Base-by-base conservation (phyloP, 257 asterid genomes). In the Pogostemon cablin region DNA sequence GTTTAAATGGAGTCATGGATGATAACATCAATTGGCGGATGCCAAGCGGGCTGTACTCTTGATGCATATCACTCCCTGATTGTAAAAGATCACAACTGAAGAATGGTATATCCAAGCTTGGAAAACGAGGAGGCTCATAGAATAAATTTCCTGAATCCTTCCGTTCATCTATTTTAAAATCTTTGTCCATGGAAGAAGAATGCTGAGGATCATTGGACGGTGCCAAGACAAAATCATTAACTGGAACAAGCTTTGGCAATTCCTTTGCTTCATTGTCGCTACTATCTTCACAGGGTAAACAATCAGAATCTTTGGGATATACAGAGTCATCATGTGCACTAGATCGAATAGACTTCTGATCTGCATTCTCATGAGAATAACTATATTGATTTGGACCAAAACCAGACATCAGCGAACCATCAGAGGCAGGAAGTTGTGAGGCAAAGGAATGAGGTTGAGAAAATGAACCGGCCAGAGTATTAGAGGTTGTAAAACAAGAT, bases 71-170 rank as follows among this genome's bases (percentile, higher is more conserved):
- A 57, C 76, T 76, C 52, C 92, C 87, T 65, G 97, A 69, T 65
- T 90, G 95, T 56, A 88, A 69, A 59, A 92, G 92, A 75, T 92
- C 98, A 67, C 97, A 92, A 73, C 91, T 88, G 59, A 90, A 86
- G 80, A 92, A 90, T 4, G 98, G 97, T 70, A 88, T 65, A 55
- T 92, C 97, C 82, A 90, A 78, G 87, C 93, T 85, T 42, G 98
- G 98, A 79, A 92, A 92, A 46, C 98, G 88, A 38, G 98, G 98
- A 9, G 98, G 96, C 73, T 92, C 96, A 46, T 92, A 92, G 82
- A 72, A 92, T 44, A 92, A 77, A 79, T 87, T 76, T 69, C 98
- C 95, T 9, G 85, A 71, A 47, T 88, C 95, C 53, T 73, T 79
- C 67, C 75, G 86, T 67, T 81, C 87, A 65, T 76, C 85, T 9